Evolutionary conservation across 2,329 filamentous ascomycete genomes (phyloP).

Genomic region (Aplosporella prunicola): DNA sequence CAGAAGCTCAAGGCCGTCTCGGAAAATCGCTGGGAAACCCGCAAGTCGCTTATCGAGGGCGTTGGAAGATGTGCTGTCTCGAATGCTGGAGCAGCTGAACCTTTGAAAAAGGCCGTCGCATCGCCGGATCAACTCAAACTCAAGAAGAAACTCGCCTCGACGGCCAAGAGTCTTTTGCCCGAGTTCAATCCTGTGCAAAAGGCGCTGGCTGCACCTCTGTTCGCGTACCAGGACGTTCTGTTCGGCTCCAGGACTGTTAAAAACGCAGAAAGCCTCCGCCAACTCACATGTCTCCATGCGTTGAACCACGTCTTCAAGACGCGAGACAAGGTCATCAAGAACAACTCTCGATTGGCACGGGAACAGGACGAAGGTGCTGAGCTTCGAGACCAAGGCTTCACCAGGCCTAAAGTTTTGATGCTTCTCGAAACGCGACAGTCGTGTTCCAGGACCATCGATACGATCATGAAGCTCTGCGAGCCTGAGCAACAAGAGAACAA

Average conservation of each 20-base stretch:
- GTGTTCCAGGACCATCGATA: conserved; percentile 68
- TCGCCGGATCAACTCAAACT: conserved; percentile 21
- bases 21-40: conserved; percentile 40
- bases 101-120: conserved; percentile 17
- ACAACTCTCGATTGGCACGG: conserved; percentile 69
- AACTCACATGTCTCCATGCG: conserved; percentile 69
- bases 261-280: conserved; percentile 61
- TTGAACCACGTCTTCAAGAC: conserved; percentile 93
- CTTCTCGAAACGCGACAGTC: conserved; percentile 82
- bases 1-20: conserved; percentile 39
- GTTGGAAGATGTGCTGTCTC: conserved; percentile 24
- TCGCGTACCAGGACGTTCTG: conserved; percentile 73
- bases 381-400: conserved; percentile 88
- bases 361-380: conserved; percentile 57
- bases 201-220: conserved; percentile 60
- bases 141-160: conserved; percentile 24
- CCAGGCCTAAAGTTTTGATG: conserved; percentile 84
- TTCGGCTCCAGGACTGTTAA: conserved; percentile 61
- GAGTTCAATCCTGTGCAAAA: conserved; percentile 55
- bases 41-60: conserved; percentile 23
- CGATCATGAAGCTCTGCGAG: conserved; percentile 64
- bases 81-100: conserved; percentile 14
- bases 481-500: conserved; percentile 93
- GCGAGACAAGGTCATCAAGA: conserved; percentile 82
- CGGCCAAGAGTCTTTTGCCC: conserved; percentile 23